phyloP scores from a whole-genome alignment of 2,329 filamentous ascomycete genomes.

The Aspergillus fructus region DNA sequence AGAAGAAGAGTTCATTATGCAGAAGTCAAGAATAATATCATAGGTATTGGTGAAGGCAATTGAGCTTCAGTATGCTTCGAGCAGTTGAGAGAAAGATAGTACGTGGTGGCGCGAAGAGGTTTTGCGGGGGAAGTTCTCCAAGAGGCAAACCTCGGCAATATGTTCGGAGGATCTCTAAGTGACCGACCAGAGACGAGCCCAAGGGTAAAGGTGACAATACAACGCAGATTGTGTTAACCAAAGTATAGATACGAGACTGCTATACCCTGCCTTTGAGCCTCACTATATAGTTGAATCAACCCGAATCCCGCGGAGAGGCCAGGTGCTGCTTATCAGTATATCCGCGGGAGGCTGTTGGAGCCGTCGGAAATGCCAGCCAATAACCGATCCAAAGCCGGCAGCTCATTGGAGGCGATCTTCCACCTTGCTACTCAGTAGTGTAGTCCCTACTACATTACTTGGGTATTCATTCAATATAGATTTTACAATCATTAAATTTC shows the following conservation, averaged over 20 bases:
- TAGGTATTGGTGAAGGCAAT: neutral
- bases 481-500: neutral
- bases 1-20: conserved; percentile 34
- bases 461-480: neutral
- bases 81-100: neutral
- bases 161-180: conserved; percentile 1
- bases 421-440: neutral
- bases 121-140: neutral
- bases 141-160: conserved; percentile 30
- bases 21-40: too few species aligned
- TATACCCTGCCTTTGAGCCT: neutral
- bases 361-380: conserved; percentile 13
- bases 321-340: neutral
- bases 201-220: neutral
- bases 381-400: conserved; percentile 8
- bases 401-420: neutral
- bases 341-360: conserved; percentile 5
- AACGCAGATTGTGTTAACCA: neutral
- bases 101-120: neutral
- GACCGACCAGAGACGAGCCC: neutral
- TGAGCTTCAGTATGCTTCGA: neutral
- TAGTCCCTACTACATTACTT: neutral
- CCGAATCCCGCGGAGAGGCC: conserved; percentile 13
- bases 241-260: neutral
- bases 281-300: conserved; percentile 3